Conservation (phyloP, 257 asterid species). For the Echium plantagineum region DNA sequence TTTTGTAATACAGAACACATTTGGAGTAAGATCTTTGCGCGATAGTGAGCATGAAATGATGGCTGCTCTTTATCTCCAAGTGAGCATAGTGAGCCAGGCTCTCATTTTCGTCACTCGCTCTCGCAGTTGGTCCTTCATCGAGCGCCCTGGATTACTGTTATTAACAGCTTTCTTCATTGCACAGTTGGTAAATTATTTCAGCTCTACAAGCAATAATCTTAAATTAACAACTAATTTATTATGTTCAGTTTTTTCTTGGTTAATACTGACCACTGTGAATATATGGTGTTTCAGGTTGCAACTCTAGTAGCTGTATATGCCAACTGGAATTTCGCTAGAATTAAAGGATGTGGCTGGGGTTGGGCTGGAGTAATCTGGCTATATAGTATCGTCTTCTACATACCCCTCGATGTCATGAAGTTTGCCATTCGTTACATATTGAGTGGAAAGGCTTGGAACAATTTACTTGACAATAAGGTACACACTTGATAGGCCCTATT, state of each 20-base stretch:
- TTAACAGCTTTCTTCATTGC: conserved; percentile 59
- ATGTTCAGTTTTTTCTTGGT: neutral
- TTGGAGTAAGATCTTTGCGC: conserved; percentile 53
- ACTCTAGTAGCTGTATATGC: conserved; percentile 88
- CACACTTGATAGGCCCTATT: neutral
- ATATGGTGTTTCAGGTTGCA: conserved; percentile 48
- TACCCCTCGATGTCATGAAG: conserved; percentile 80
- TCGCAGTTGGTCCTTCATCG: conserved; percentile 75
- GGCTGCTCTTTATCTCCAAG: conserved; percentile 94
- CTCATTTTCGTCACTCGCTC: conserved; percentile 91
- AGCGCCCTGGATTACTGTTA: conserved; percentile 77
- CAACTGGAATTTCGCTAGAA: conserved; percentile 75
- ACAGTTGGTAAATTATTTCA: conserved; percentile 51
- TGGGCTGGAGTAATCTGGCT: conserved; percentile 99
- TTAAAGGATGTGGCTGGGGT: conserved; percentile 96
- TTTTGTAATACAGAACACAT: conserved; percentile 46
- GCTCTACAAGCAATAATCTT: neutral
- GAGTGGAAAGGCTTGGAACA: conserved; percentile 92
- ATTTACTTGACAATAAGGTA: conserved; percentile 82
- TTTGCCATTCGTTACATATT: conserved; percentile 68
- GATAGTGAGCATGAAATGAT: conserved; percentile 55
- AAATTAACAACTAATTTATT: no score
- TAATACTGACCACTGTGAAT: neutral
- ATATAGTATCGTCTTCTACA: conserved; percentile 51
- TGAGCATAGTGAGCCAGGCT: conserved; percentile 91